These are phyloP conservation scores for Amanita thiersii DNA, from an alignment of 768 basidiomycete genomes.

Conservation along the genomic window DNA sequence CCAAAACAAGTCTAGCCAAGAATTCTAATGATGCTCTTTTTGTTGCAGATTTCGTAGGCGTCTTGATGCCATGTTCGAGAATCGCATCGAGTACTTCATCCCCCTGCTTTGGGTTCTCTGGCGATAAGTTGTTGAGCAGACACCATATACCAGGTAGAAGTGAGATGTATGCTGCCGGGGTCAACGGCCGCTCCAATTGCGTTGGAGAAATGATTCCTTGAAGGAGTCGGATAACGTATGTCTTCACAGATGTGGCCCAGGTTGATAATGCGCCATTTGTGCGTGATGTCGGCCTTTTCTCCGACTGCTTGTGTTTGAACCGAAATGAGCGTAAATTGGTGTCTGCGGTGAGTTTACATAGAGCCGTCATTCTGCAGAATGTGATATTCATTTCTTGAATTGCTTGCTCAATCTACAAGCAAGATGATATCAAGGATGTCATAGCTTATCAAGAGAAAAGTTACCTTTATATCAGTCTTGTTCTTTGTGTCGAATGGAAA, in stretches of 20 bases:
- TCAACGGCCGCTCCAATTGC: conserved; percentile 45
- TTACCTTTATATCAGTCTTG: conserved; percentile 52
- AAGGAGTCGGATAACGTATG: conserved; percentile 55
- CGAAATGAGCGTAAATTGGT: conserved; percentile 4
- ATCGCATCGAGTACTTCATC: conserved; percentile 42
- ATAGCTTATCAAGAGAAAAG: not conserved
- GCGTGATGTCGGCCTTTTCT: conserved; percentile 1
- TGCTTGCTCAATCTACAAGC: conserved; percentile 50
- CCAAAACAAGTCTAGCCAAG: conserved; percentile 60
- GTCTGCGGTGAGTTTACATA: conserved; percentile 37
- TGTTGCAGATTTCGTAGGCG: conserved; percentile 49
- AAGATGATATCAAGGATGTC: not conserved
- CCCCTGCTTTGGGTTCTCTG: conserved; percentile 11
- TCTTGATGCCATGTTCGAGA: conserved; percentile 57
- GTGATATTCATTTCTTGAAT: conserved; percentile 68
- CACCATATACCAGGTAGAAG: conserved; percentile 78
- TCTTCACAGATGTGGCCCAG: conserved; percentile 36
- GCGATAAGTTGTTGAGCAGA: conserved; percentile 28
- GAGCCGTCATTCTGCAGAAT: conserved; percentile 70
- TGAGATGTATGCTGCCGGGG: conserved; percentile 48
- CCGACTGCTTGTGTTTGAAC: not conserved
- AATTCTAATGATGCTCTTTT: conserved; percentile 73
- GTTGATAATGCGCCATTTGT: conserved; percentile 25
- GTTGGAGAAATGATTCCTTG: conserved; percentile 32
- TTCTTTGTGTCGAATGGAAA: conserved; percentile 65